phyloP scores from a whole-genome alignment of 2,329 filamentous ascomycete genomes.

The Neopestalotiopsis clavispora region DNA sequence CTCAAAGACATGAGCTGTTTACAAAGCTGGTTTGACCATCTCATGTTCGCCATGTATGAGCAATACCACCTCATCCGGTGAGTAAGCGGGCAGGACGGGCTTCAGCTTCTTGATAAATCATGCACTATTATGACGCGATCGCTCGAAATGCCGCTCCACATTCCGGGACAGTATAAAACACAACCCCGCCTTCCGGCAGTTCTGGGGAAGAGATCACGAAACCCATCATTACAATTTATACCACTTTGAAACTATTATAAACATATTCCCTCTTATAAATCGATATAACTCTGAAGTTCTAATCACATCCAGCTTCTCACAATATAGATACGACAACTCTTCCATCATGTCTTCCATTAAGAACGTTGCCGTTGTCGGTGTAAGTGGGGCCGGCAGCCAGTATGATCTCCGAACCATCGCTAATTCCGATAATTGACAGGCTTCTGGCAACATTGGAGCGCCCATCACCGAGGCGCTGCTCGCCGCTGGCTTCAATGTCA shows the following conservation, averaged over 20 bases:
- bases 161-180: constrained; percentile 12
- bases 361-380: constrained; percentile 21
- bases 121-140: constrained; percentile 17
- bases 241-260: not conserved
- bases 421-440: constrained; percentile 24
- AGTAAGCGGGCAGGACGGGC: not conserved
- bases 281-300: not conserved
- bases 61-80: not conserved
- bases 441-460: constrained; percentile 37
- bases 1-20: not conserved
- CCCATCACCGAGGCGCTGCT: constrained; percentile 33
- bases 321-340: not conserved
- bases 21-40: not conserved
- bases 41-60: not conserved
- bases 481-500: constrained; percentile 48
- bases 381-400: constrained; percentile 11
- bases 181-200: constrained; percentile 1
- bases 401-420: not conserved
- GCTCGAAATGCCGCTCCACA: constrained; percentile 3
- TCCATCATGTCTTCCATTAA: constrained; percentile 18
- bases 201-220: not conserved
- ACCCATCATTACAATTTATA: not conserved
- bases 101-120: constrained; percentile 8
- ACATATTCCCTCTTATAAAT: no score
- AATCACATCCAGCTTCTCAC: not conserved